Evolutionary conservation across 352 stramenopile genomes (phyloP).

Genomic region (Globisporangium apiculatum): DNA sequence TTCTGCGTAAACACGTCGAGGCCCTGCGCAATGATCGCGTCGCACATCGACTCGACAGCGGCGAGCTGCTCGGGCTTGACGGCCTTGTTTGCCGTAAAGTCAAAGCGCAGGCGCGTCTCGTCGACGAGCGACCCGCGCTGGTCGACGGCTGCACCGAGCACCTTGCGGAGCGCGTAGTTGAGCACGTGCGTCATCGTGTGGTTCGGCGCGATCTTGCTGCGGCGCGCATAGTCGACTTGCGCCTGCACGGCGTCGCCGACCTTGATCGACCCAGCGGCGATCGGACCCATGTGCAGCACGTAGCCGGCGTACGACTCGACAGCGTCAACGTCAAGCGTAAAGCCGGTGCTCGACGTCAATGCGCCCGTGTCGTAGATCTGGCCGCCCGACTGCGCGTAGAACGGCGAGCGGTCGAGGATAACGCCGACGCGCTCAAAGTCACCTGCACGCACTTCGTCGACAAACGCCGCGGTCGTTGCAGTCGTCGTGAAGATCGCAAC

Average conservation of each 20-base stretch:
- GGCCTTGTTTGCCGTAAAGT: slow-evolving; percentile 97
- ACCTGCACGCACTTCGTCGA: slow-evolving; percentile 57
- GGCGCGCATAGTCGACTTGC: slow-evolving; percentile 93
- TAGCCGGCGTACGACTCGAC: slow-evolving; percentile 95
- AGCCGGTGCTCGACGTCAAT: slow-evolving; percentile 37
- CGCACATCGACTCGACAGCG: slow-evolving; percentile 82
- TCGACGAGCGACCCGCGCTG: slow-evolving; percentile 97
- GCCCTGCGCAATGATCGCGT: slow-evolving; percentile 84
- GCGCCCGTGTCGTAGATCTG: slow-evolving; percentile 94
- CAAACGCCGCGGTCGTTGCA: slow-evolving; percentile 78
- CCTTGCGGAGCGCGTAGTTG: slow-evolving; percentile 95
- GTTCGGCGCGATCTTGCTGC: slow-evolving; percentile 94
- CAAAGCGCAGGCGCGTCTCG: slow-evolving; percentile 96
- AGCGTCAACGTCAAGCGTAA: slow-evolving; percentile 78
- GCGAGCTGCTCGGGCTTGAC: slow-evolving; percentile 89
- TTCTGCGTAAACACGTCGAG: slow-evolving; percentile 91
- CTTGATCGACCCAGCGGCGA: slow-evolving; percentile 59
- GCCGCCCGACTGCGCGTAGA: slow-evolving; percentile 97
- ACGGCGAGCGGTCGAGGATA: slow-evolving; percentile 96
- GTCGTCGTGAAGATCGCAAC: slow-evolving; percentile 93
- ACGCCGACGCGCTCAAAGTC: slow-evolving; percentile 91
- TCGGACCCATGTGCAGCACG: slow-evolving; percentile 92
- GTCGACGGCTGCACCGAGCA: slow-evolving; percentile 92
- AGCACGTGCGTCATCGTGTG: slow-evolving; percentile 99
- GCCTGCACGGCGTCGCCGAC: slow-evolving; percentile 85